These are phyloP conservation scores for Aspergillus phoenicis DNA, from an alignment of 2,329 filamentous ascomycete species.

Conservation along the genomic window DNA sequence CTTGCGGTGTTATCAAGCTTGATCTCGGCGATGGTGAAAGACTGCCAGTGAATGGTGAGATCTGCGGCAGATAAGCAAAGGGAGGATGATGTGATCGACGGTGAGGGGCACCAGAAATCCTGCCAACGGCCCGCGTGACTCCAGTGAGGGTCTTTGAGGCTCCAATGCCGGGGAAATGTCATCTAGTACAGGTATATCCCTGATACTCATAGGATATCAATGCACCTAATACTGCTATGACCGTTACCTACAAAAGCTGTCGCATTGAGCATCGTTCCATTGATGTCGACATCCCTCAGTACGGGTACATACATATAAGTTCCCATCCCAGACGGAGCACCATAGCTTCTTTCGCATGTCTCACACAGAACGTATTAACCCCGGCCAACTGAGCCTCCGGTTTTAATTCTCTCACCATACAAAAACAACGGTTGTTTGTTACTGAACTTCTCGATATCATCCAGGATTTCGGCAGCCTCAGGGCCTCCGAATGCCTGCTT, in stretches of 20 bases:
- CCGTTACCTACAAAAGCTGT: no score
- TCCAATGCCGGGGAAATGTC: no score
- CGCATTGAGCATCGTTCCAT: no score
- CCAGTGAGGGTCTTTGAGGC: not conserved
- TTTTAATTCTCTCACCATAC: not conserved
- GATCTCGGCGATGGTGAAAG: not conserved
- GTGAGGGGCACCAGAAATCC: not conserved
- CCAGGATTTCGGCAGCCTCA: not conserved
- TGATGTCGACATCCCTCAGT: no score
- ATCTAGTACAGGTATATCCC: no score
- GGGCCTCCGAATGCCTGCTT: not conserved
- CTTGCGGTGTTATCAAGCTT: not conserved
- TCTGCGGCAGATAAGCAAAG: not conserved
- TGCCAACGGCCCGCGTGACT: not conserved
- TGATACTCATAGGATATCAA: no score
- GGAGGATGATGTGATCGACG: not conserved
- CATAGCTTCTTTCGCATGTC: not conserved
- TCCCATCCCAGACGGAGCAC: no score
- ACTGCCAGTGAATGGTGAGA: not conserved
- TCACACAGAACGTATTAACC: not conserved
- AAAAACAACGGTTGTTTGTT: not conserved
- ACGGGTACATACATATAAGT: no score
- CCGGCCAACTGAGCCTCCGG: no score
- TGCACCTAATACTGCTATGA: no score
- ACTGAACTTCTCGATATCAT: not conserved